Base-by-base conservation (phyloP, 352 stramenopile genomes). In the Phytophthora capsici region DNA sequence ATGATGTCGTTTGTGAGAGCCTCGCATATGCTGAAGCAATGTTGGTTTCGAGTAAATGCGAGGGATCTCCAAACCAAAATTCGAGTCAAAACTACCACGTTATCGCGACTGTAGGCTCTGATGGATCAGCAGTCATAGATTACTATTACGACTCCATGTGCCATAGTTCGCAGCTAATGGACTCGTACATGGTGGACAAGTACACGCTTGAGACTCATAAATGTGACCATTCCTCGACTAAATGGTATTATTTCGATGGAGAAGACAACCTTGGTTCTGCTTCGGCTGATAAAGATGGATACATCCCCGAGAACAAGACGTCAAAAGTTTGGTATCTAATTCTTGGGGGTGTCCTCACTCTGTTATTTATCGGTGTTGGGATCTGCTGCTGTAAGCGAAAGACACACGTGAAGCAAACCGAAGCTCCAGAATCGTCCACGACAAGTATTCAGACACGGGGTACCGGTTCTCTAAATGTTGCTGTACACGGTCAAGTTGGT, bases 201-300 rank as follows among this genome's bases (percentile, higher is more conserved):
- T 14, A 66, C 4, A 43, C 34, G 12, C 30, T 71, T n/a, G 4
- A 23, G 16, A 66, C 22, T 10, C 55, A 66, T 36, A 9, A 50
- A 34, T 71, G 63, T 32, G 56, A 59, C 30, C 19, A 45, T 13
- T 38, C 36, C 22, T 50, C 37, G 49, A 69, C 17, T 30, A 73
- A 73, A 16, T 69, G 65, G 65, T 69, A 73, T 36, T 65, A 73
- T 23, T 14, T 65, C 23, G 34, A 66, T 30, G 59, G 53, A 8
- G 53, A 62, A n/a, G 28, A 69, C 7, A 43, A 14, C 23, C 38
- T 32, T 14, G 6, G 53, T 14, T 10, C 26, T 12, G 38, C 14
- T 26, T 13, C 57, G 1, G 7, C 22, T 9, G 20, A 8, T 20
- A 14, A 30, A 1, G 6, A 63, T 40, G 36, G 44, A 41, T 20